A percentile compares a stretch with the other conserved stretches of the same genome.
Evolutionary conservation across 306 rosid species (phyloP).

Genomic region (Sicyos edulis): DNA sequence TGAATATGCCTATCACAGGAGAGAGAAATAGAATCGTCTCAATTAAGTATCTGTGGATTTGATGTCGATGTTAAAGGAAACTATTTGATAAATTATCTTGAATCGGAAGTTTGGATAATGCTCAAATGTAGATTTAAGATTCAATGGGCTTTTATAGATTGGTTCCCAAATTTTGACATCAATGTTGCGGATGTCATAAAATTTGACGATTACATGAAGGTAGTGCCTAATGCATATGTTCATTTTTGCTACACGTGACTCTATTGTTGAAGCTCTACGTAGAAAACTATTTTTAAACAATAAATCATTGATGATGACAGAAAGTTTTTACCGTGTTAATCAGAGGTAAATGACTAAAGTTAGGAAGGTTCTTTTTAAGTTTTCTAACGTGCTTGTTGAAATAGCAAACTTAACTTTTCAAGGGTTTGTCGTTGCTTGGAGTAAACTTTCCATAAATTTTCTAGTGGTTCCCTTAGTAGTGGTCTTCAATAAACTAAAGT

Average conservation of each 20-base stretch:
- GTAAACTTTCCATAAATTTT: slow-evolving; percentile 52
- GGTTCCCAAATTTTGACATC: slow-evolving; percentile 49
- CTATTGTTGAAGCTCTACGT: slow-evolving; percentile 37
- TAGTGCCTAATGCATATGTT: slow-evolving; percentile 76
- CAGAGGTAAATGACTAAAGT: slow-evolving; percentile 49
- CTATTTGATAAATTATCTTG: slow-evolving; percentile 44
- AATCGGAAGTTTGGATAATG: slow-evolving; percentile 52
- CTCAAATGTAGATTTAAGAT: slow-evolving; percentile 67
- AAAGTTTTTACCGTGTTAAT: slow-evolving; percentile 49
- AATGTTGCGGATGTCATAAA: slow-evolving; percentile 21
- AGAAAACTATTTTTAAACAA: slow-evolving; percentile 37
- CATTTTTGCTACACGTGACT: slow-evolving; percentile 48
- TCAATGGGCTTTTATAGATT: slow-evolving; percentile 68
- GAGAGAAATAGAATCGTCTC: slow-evolving; percentile 25
- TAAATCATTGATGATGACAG: slow-evolving; percentile 40
- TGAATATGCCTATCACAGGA: no score
- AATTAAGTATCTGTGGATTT: slow-evolving; percentile 81
- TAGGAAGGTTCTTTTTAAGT: slow-evolving; percentile 36
- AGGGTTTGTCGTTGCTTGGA: slow-evolving; percentile 54
- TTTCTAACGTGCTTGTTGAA: slow-evolving; percentile 59
- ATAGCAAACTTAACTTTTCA: slow-evolving; percentile 51
- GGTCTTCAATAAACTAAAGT: no score
- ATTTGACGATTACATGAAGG: slow-evolving; percentile 38
- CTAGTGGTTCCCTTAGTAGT: slow-evolving; percentile 59
- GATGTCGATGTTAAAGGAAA: slow-evolving; percentile 40